Base-by-base conservation (phyloP, 148 eudicot species). In the Spergularia marina region DNA sequence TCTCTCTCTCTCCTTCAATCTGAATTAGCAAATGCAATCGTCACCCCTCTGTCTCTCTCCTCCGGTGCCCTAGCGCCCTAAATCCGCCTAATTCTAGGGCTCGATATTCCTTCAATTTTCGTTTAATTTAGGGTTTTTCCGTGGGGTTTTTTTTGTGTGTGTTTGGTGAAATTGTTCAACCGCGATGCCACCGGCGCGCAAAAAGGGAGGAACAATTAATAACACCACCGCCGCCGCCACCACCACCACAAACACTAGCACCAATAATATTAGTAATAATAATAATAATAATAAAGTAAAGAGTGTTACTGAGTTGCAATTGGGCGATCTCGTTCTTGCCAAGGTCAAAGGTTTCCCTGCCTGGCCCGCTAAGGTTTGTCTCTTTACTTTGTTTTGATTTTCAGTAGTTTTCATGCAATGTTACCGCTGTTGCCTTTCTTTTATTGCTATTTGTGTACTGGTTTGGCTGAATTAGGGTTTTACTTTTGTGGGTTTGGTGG, bases 291-390 rank as follows among this genome's bases (percentile, higher is more conserved):
- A 86, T 66, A 88, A 89, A 66, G 70, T 71, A 18, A 90, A 83
- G 74, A 20, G 81, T 69, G 83, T 47, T 56, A 75, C 53, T 44
- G 86, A 85, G 74, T 86, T 94, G 86, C 79, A 83, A 10, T 74
- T 94, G 68, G 98, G 98, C 66, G 98, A 94, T 87, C 95, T 94
- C n/a, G 98, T 94, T 47, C 98, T 94, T 55, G 98, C 98, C 71
- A 94, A 94, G 83, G 98, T 94, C 74, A 91, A 88, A 87, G 98
- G 98, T 0, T 88, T 85, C 70, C 98, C 98, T 69, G 85, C 95
- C 57, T 94, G 98, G 98, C 98, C 98, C 75, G 98, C 98, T 75
- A 90, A 91, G 98, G 98, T 93, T 72, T 12, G 61, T 40, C 25
- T 14, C 8, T 8, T 3, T 13, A 10, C 13, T 71, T n/a, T 11